A percentile compares a stretch with the other conserved stretches of the same genome.
These are phyloP conservation scores for Stylonectria norvegica DNA, from an alignment of 2,329 filamentous ascomycete species.

Conservation along the genomic window DNA sequence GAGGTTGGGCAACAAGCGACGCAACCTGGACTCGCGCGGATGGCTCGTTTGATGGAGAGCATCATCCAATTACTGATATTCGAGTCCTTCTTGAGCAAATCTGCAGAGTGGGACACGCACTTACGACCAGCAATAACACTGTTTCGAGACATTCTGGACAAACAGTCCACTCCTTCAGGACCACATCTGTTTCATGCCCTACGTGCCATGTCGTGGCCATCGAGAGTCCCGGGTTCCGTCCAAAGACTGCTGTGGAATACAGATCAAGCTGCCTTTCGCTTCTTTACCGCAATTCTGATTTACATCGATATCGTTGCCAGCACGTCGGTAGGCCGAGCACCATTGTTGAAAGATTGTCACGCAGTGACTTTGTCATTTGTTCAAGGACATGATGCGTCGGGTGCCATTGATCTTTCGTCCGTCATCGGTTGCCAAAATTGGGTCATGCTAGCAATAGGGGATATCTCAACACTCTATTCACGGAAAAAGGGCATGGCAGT, in stretches of 20 bases:
- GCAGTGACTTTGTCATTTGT: neutral
- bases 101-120: neutral
- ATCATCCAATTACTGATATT: neutral
- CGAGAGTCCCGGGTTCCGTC: neutral
- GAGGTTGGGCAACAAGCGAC: neutral
- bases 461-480: neutral
- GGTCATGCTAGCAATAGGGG: neutral
- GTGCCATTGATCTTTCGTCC: neutral
- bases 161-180: neutral
- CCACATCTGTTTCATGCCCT: neutral
- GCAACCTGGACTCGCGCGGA: neutral
- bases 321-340: slow-evolving; percentile 1
- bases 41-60: neutral
- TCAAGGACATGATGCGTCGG: neutral
- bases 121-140: neutral
- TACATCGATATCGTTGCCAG: slow-evolving; percentile 17
- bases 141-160: neutral
- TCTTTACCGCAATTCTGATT: slow-evolving; percentile 33
- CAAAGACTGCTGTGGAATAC: slow-evolving; percentile 27
- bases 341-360: slow-evolving; percentile 1
- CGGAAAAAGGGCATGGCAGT: neutral
- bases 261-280: slow-evolving; percentile 36
- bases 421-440: neutral
- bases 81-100: neutral
- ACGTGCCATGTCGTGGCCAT: slow-evolving; percentile 3